These are phyloP conservation scores for Pythium graminicola DNA, from an alignment of 352 stramenopile species.

Conservation along the genomic window DNA sequence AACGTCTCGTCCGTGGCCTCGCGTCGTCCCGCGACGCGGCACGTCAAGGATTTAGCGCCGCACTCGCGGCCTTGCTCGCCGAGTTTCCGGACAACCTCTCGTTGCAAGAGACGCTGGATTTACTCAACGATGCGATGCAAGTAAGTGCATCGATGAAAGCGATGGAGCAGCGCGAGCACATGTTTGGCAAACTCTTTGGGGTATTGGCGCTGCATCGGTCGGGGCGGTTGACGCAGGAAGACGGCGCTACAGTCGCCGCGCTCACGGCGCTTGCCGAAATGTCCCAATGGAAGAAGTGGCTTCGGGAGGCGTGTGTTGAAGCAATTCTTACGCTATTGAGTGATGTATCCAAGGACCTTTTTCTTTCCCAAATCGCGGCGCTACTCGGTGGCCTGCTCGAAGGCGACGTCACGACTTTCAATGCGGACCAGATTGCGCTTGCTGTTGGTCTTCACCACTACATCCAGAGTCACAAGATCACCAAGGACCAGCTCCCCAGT, in stretches of 20 bases:
- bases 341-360: constrained; percentile 40
- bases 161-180: constrained; percentile 89
- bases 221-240: constrained; percentile 36
- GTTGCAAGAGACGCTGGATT: constrained; percentile 44
- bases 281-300: constrained; percentile 81
- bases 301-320: constrained; percentile 76
- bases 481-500: constrained; percentile 27
- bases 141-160: constrained; percentile 81
- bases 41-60: constrained; percentile 86
- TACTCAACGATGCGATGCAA: constrained; percentile 74
- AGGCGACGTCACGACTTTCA: constrained; percentile 37
- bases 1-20: constrained; percentile 86
- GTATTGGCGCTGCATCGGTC: constrained; percentile 78
- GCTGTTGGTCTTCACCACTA: constrained; percentile 70
- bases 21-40: constrained; percentile 84
- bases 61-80: constrained; percentile 60
- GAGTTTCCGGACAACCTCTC: constrained; percentile 37
- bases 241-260: constrained; percentile 33
- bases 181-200: constrained; percentile 88
- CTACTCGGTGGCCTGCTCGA: constrained; percentile 26
- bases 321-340: constrained; percentile 51
- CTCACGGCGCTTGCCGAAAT: constrained; percentile 37
- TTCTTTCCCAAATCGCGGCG: constrained; percentile 38
- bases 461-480: constrained; percentile 36
- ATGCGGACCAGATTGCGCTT: constrained; percentile 75